Evolutionary conservation across 805 yeast species (phyloP), one percentile per base, ranked within the genome.

Genomic region (Cyberlindnera subsufficiens): DNA sequence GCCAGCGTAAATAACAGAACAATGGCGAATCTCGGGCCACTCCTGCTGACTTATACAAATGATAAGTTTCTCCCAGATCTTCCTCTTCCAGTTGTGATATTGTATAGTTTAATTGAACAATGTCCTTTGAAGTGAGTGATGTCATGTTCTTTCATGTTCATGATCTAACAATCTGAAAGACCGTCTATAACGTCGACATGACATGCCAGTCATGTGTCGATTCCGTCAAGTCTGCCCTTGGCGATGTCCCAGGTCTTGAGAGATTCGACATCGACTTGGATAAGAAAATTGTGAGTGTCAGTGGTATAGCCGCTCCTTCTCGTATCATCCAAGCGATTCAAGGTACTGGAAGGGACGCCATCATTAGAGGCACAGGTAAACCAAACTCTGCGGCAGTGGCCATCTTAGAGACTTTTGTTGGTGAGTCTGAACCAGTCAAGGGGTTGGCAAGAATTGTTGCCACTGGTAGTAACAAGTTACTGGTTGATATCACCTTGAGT

Each of bases 321-420:
- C 64, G 61, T 13, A 75, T 90, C 32, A 80, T 89, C 32, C 66
- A 66, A 40, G 76, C 85, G 0, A 76, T 91, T 43, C 90, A 84
- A 60, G 57, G 57, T 2, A 79, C 82, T 3, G 96, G 97, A 1
- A 77, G 80, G 50, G 97, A 91, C 57, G 96, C 96, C 4, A 86
- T 91, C 50, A 83, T 91, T 19, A 72, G 98, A 46, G 98, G 98
- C 6, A 79, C 96, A 0, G 97, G 97, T 3, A 73, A 69, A 44
- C 82, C 95, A 15, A 82, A 90, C 60, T 75, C 86, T 16, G 96
- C 97, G 0, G 96, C 96, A 0, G 98, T 90, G 29, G 80, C 93
- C 51, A 90, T 90, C 38, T 64, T 90, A 43, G 98, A 91, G 59
- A 74, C 84, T 16, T 84, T 82, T 53, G 77, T 69, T 39, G 65